Evolutionary conservation across 169 alveolate species (phyloP).

Genomic region (Plasmodium vivax): DNA sequence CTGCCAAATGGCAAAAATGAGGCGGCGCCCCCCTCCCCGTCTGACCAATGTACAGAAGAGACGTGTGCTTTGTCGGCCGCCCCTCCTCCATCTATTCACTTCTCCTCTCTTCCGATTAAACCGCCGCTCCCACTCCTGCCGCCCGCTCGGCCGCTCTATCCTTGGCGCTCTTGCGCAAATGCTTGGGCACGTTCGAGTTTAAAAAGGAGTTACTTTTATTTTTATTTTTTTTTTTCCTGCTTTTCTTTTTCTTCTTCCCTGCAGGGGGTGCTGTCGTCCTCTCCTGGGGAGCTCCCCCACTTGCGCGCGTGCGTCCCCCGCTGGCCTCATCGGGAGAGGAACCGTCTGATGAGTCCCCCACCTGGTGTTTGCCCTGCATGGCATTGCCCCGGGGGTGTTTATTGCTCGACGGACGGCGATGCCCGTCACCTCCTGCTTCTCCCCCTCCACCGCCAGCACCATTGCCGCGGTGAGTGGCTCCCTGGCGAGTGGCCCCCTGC

Average conservation of each 20-base stretch:
- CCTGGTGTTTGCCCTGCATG: not conserved
- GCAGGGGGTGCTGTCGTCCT: not conserved
- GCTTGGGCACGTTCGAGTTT: constrained; percentile 11
- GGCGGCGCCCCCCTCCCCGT: not conserved
- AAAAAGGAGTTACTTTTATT: not conserved
- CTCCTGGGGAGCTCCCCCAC: not conserved
- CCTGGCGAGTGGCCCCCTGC: not conserved
- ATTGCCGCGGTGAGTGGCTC: no score
- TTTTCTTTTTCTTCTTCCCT: constrained; percentile 1
- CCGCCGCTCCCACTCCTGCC: not conserved
- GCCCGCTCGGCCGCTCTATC: not conserved
- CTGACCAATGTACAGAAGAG: not conserved
- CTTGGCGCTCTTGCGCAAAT: constrained; percentile 22
- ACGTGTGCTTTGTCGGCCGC: not conserved
- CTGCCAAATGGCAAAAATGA: not conserved
- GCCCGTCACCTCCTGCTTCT: not conserved
- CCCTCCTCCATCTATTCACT: not conserved
- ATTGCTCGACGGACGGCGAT: not conserved
- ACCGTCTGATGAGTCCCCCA: not conserved
- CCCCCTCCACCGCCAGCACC: not conserved
- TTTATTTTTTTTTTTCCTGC: not conserved
- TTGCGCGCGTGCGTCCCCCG: not conserved
- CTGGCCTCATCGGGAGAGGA: not conserved
- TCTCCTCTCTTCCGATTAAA: no score
- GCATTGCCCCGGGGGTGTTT: not conserved